These are phyloP conservation scores for Beauveria rudraprayagi DNA, from an alignment of 2,329 filamentous ascomycete species.

Conservation along the genomic window DNA sequence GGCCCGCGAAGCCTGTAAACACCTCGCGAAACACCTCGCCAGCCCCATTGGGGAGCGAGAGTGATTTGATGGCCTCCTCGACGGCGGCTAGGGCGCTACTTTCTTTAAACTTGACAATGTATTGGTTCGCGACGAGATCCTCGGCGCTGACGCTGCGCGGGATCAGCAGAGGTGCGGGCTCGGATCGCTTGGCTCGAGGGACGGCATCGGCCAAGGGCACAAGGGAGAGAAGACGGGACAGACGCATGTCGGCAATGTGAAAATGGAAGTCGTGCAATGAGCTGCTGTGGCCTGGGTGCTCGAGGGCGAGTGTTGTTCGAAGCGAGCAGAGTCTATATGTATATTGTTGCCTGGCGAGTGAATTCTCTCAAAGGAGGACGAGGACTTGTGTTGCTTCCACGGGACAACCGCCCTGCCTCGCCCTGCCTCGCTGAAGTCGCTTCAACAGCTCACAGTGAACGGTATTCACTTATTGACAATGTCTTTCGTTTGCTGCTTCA, in stretches of 20 bases:
- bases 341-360: background rate
- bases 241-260: background rate
- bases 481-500: background rate
- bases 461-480: background rate
- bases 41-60: constrained; percentile 11
- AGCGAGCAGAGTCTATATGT: background rate
- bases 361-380: background rate
- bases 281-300: background rate
- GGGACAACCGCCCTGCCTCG: no score
- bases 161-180: constrained; percentile 15
- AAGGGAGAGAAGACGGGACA: background rate
- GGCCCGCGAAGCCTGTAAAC: constrained; percentile 13
- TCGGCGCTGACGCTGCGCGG: constrained; percentile 8
- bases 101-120: constrained; percentile 18
- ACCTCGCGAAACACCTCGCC: constrained; percentile 14
- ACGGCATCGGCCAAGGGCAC: background rate
- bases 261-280: background rate
- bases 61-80: constrained; percentile 10
- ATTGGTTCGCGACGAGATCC: constrained; percentile 15
- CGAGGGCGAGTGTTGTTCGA: background rate
- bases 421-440: no score
- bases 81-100: constrained; percentile 9
- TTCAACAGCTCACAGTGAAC: background rate
- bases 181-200: constrained; percentile 5
- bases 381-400: background rate